phyloP scores from a whole-genome alignment of 345 rosid genomes.

The Theobroma cacao region DNA sequence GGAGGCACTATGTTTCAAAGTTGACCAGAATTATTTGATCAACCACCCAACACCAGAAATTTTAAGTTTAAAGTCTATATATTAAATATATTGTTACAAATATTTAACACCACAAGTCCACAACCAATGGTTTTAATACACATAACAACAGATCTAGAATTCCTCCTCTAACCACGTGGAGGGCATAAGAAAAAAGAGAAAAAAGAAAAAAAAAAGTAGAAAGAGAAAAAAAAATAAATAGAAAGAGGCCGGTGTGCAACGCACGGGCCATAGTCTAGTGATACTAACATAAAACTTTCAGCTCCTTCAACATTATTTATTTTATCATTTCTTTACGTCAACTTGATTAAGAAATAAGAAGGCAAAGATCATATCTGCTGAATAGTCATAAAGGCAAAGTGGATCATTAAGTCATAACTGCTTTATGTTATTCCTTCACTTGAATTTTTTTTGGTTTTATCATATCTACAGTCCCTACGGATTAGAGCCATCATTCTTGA shows the following conservation, averaged over 20 bases:
- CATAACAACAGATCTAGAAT: neutral
- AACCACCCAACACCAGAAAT: neutral
- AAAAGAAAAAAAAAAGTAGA: too few relatives aligned
- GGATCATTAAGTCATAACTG: neutral
- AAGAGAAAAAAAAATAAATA: too few relatives aligned
- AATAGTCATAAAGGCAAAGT: neutral
- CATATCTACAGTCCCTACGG: neutral
- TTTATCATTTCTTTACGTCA: neutral
- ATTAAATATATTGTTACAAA: neutral
- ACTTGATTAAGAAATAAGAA: neutral
- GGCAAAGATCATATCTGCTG: neutral
- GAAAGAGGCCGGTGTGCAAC: too few relatives aligned
- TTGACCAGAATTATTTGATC: neutral
- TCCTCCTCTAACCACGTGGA: too few relatives aligned
- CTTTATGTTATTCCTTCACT: neutral
- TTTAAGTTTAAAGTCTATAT: neutral
- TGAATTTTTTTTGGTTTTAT: neutral
- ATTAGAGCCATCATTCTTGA: neutral
- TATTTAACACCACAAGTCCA: too few relatives aligned
- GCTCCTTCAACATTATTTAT: neutral
- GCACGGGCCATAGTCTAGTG: too few relatives aligned
- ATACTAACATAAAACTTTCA: neutral
- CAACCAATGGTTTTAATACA: neutral
- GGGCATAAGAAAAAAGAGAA: too few relatives aligned
- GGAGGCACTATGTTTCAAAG: neutral